Evolutionary conservation across 257 asterid species (phyloP).

Genomic region (Przewalskia tangutica): DNA sequence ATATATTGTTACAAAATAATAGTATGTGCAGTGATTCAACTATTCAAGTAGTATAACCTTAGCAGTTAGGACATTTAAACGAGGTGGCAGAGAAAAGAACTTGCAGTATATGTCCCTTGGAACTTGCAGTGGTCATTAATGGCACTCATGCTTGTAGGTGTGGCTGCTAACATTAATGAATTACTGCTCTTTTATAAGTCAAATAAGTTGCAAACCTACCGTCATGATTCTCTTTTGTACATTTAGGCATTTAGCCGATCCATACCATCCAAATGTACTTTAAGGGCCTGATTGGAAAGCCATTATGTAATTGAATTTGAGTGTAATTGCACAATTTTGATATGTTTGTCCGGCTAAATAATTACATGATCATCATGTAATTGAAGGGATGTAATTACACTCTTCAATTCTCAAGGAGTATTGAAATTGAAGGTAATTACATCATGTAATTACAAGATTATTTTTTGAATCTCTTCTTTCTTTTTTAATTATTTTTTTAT

Average conservation of each 20-base stretch:
- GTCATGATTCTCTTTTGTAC: not conserved
- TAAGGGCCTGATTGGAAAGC: no score
- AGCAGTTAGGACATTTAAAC: not conserved
- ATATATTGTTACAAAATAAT: not conserved
- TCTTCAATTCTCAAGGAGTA: no score
- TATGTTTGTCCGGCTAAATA: no score
- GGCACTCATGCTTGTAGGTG: not conserved
- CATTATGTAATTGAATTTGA: no score
- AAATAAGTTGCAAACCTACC: not conserved
- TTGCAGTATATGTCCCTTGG: not conserved
- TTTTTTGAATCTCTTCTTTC: no score
- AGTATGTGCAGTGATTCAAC: not conserved
- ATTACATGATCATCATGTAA: no score
- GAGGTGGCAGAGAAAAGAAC: not conserved
- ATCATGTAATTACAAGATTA: no score
- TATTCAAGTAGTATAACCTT: not conserved
- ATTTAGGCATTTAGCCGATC: not conserved
- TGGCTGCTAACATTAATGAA: not conserved
- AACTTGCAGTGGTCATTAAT: not conserved
- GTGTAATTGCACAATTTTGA: no score
- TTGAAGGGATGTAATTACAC: no score
- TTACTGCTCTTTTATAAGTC: not conserved
- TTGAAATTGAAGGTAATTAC: no score
- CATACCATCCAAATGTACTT: not conserved
- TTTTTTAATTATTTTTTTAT: no score